Evolutionary conservation across 2,329 filamentous ascomycete genomes (phyloP), one percentile per base, ranked within the genome.

Genomic region (Penicillium sp.): DNA sequence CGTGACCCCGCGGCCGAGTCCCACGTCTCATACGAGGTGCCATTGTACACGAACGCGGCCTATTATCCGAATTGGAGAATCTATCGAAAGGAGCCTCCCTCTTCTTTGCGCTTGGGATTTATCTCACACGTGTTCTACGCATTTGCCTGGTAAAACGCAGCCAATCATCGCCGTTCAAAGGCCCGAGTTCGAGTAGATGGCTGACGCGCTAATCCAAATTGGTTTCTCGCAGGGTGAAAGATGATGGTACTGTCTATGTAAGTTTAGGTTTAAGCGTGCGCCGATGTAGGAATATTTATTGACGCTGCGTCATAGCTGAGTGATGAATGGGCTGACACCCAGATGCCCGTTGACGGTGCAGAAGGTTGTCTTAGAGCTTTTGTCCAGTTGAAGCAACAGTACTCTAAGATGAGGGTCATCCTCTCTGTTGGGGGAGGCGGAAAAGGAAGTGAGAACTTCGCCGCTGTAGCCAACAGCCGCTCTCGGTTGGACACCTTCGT

Each of bases 71-170:
- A 90, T 73, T 86, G 84, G 76, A 80, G 86, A 55, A 83, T 91
- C 62, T 91, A 91, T 73, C 80, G 82, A 54, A 83, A 86, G 60
- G 84, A 90, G 64, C 88, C 88, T 16, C 90, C 90, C 0, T 88
- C 84, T 1, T 85, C 85, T 52, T 77, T 93, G 67, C 89, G 89
- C 69, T 85, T 90, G 70, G 84, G 84, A 61, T 89, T 87, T 65
- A 86, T 93, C 65, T 91, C 87, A 62, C 87, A 91, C 67, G 85
- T 92, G 27, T 92, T 91, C 73, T 93, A 93, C 69, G 88, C 89
- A 13, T 92, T 90, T 81, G 89, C 89, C 55, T 82, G 78, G 80
- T 82, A 72, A 64, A 53, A 53, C 60, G 50, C 58, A 60, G 50
- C 51, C 59, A 64, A 63, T 61, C 58, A 64, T 50, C 48, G 49